phyloP scores from a whole-genome alignment of 2,329 filamentous ascomycete genomes.

The Colletotrichum phormii region DNA sequence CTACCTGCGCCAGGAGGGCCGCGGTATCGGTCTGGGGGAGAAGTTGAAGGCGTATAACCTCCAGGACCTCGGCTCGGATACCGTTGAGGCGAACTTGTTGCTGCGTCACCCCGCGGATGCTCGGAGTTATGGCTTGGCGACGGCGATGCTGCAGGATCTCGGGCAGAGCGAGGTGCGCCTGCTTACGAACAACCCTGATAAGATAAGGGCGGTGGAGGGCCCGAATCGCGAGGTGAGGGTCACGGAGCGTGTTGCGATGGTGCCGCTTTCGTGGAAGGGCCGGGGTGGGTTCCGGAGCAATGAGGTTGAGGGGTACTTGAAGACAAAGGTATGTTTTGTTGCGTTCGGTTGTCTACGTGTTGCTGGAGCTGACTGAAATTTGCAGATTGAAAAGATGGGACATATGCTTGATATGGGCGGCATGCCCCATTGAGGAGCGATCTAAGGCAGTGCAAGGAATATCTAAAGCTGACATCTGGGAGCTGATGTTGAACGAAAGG shows the following conservation, averaged over 20 bases:
- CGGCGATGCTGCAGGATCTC: conserved; percentile 90
- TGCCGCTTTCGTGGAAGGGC: conserved; percentile 92
- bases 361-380: background rate
- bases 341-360: background rate
- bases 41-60: conserved; percentile 99
- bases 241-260: conserved; percentile 92
- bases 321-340: conserved; percentile 80
- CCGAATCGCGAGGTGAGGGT: conserved; percentile 89
- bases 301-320: conserved; percentile 93
- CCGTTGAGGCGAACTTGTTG: conserved; percentile 93
- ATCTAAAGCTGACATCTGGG: background rate
- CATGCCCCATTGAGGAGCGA: conserved; percentile 24
- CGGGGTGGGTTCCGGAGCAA: conserved; percentile 84
- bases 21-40: conserved; percentile 92
- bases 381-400: conserved; percentile 87
- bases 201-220: conserved; percentile 93
- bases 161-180: conserved; percentile 83
- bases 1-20: conserved; percentile 94
- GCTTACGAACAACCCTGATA: conserved; percentile 97
- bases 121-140: conserved; percentile 94
- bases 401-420: conserved; percentile 75
- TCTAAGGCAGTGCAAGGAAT: background rate
- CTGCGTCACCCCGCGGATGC: conserved; percentile 94
- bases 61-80: conserved; percentile 96
- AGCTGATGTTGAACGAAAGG: too few relatives aligned